Conservation (phyloP, 148 eudicot genomes). For the Beta vulgaris region DNA sequence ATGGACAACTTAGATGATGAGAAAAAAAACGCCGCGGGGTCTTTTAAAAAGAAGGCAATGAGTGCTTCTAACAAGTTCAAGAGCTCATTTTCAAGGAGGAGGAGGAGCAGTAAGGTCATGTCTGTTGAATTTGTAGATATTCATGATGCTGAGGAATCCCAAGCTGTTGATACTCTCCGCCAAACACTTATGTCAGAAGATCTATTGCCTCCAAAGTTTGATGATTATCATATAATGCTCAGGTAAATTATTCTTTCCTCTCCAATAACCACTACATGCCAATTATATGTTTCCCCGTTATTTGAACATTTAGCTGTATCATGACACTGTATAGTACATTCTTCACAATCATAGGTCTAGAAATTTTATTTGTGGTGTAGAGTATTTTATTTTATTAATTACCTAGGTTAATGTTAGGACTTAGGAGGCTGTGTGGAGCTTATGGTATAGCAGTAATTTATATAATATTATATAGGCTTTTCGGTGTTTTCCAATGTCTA, state of each 20-base stretch:
- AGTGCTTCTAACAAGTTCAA: conserved; percentile 81
- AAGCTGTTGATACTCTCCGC: conserved; percentile 55
- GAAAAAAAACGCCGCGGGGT: conserved; percentile 58
- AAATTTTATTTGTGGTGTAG: too few species aligned
- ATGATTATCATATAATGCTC: conserved; percentile 69
- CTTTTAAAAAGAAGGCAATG: conserved; percentile 69
- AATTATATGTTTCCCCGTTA: not conserved
- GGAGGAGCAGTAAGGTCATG: conserved; percentile 84
- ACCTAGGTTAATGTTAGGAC: too few species aligned
- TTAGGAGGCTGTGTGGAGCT: not conserved
- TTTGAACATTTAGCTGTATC: not conserved
- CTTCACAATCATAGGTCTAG: too few species aligned
- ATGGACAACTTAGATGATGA: conserved; percentile 61
- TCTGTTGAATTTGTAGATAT: conserved; percentile 62
- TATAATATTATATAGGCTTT: not conserved
- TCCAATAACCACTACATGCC: not conserved
- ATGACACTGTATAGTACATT: not conserved
- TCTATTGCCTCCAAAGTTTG: conserved; percentile 49
- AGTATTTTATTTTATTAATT: too few species aligned
- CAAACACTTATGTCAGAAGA: conserved; percentile 53
- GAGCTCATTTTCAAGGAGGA: conserved; percentile 69
- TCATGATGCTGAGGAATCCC: conserved; percentile 65
- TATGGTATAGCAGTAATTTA: not conserved
- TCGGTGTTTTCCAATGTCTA: not conserved
- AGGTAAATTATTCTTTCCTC: conserved; percentile 37